Base-by-base conservation (phyloP, 2,329 filamentous ascomycete species). In the Tetracladium maxilliforme region DNA sequence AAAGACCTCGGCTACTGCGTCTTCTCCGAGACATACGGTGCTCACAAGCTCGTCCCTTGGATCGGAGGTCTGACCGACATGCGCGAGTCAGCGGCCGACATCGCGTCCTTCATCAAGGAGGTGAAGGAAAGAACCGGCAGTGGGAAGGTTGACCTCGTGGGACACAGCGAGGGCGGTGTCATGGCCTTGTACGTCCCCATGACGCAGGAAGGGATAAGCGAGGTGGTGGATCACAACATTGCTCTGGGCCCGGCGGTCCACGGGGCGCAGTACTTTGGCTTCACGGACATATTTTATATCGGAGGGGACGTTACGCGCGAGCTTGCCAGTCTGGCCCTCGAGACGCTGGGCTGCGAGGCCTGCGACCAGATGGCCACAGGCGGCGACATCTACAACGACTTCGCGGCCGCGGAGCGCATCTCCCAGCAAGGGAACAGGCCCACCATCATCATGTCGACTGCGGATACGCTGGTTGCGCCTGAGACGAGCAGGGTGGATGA, bases 221-320 rank as follows among this genome's bases (percentile, higher is more conserved):
- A n/a, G n/a, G n/a, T n/a, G n/a, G n/a, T n/a, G n/a, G n/a, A n/a
- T n/a, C n/a, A n/a, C n/a, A n/a, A n/a, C n/a, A n/a, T n/a, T n/a
- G n/a, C n/a, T n/a, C n/a, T n/a, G n/a, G n/a, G n/a, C n/a, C 41
- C 41, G 3, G 37, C 40, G 6, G 29, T 44, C 24, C 38, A 42
- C 22, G 41, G 41, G 22, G 41, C 41, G 2, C 26, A 34, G 14
- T 44, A 44, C 29, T 38, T 29, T 24, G 41, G 40, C 14, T 33
- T 44, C 25, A 40, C 41, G 14, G 37, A 43, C 25, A 28, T 44
- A 17, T 40, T 34, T 34, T 42, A 44, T 7, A 23, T 41, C 17
- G 41, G 40, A 22, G 41, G 41, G 3, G 20, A 34, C 6, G 21
- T 26, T 7, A 40, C 41, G 14, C 30, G 41, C 6, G 12, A 26